Conservation (phyloP, 192 early-diverging fungal genomes). For the Geranomyces michiganensis region DNA sequence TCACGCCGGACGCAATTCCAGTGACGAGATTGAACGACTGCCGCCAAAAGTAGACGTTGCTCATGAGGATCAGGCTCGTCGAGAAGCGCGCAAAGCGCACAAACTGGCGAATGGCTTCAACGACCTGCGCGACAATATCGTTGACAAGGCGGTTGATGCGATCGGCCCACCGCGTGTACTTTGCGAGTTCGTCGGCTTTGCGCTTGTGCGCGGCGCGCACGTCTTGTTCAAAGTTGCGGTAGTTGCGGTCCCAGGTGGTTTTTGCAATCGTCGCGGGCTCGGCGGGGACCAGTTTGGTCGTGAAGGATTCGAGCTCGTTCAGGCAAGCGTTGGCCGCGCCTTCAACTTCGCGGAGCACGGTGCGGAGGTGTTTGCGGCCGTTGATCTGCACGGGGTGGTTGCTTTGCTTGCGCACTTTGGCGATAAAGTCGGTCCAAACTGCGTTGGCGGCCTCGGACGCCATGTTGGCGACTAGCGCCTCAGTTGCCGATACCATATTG, state of each 20-base stretch:
- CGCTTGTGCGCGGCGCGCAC: slow-evolving; percentile 47
- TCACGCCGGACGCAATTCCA: slow-evolving; percentile 45
- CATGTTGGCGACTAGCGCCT: slow-evolving; percentile 59
- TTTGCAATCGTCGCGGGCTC: slow-evolving; percentile 48
- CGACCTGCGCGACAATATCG: slow-evolving; percentile 50
- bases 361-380: slow-evolving; percentile 55
- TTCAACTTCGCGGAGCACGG: slow-evolving; percentile 55
- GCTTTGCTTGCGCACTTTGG: slow-evolving; percentile 38
- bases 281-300: slow-evolving; percentile 43
- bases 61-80: slow-evolving; percentile 49
- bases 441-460: slow-evolving; percentile 58
- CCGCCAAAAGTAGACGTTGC: slow-evolving; percentile 59
- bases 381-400: slow-evolving; percentile 56
- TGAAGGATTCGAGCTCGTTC: slow-evolving; percentile 54
- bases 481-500: slow-evolving; percentile 61
- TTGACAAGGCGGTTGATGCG: slow-evolving; percentile 47
- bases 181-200: slow-evolving; percentile 44
- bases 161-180: slow-evolving; percentile 50
- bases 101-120: slow-evolving; percentile 53
- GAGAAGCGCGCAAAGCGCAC: slow-evolving; percentile 54
- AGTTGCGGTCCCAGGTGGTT: slow-evolving; percentile 56
- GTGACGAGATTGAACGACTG: slow-evolving; percentile 46
- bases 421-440: slow-evolving; percentile 55
- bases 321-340: slow-evolving; percentile 46
- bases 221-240: slow-evolving; percentile 48